Percentiles rank a stretch among this genome's conserved stretches.
phyloP scores from a whole-genome alignment of 164 flowering plant species.

The Magnolia kwangsiensis region DNA sequence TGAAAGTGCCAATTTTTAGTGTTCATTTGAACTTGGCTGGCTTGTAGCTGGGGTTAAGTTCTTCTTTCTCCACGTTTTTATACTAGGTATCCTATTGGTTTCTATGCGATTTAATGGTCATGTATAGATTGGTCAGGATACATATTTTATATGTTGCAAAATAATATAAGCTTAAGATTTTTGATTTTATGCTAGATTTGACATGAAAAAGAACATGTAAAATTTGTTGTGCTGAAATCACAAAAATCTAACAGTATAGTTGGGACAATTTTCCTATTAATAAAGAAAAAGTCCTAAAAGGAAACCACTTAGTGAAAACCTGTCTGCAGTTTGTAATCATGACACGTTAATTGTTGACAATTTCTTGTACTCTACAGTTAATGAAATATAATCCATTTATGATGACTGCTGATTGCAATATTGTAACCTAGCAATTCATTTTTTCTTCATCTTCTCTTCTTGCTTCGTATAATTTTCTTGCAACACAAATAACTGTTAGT shows the following conservation, averaged over 20 bases:
- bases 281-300: no score
- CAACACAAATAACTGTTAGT: neutral
- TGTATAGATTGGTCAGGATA: no score
- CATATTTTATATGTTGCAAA: no score
- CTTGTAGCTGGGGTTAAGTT: neutral
- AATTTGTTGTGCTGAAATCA: no score
- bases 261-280: no score
- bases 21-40: neutral
- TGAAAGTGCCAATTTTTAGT: neutral
- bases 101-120: neutral
- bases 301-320: no score
- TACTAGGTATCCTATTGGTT: neutral
- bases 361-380: neutral
- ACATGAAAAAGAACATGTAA: no score
- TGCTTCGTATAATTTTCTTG: neutral
- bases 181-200: no score
- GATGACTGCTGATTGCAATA: no score
- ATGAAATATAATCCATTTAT: neutral
- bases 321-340: no score
- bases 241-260: no score
- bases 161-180: no score
- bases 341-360: neutral
- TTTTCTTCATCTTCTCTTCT: neutral
- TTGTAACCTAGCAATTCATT: neutral
- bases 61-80: neutral